Base-by-base conservation (phyloP, 2,329 filamentous ascomycete species). In the Stemphylium vesicarium region DNA sequence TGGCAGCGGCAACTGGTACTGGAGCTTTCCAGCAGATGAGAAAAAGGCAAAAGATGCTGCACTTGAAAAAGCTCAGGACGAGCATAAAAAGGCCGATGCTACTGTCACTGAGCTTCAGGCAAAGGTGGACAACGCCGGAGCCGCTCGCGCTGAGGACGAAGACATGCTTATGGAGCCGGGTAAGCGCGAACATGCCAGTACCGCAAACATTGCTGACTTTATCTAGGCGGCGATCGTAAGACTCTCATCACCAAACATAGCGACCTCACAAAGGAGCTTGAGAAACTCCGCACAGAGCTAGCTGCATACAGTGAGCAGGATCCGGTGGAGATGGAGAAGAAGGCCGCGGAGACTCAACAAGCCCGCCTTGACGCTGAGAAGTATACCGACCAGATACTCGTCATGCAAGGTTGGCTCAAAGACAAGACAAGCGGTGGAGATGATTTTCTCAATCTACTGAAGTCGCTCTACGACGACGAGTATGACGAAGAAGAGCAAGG, bases 1-100 rank as follows among this genome's bases (percentile, higher is more conserved):
- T 64, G 87, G 87, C 38, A 87, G 81, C 59, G 86, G 85, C 24
- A 89, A 89, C 70, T 90, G 87, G 87, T 89, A 89, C 75, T 90
- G 87, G 87, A 83, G 81, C 59, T 89, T 89, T 69, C 78, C 75
- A 15, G 84, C 81, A 24, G 85, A 88, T 48, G 84, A 84, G 65
- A 81, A 78, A 67, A 81, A 80, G 42, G 70, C 74, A 15, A 77
- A 75, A 51, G 75, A 83, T 53, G 60, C 56, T 37, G 65, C 68
- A 7, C 68, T 80, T 22, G 68, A 66, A 3, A 73, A 74, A 22
- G 75, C 75, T 0, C 71, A 71, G 32, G 67, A 71, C 13, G 76
- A 78, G 22, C 66, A 72, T 46, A 67, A 71, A 47, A 80, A 78
- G 59, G 71, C 73, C 22, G 60, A 57, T 38, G 65, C 64, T 7